Evolutionary conservation across 768 basidiomycete species (phyloP), one percentile per base, ranked within the genome.

Genomic region (Tubosaeta brunneosetosa): DNA sequence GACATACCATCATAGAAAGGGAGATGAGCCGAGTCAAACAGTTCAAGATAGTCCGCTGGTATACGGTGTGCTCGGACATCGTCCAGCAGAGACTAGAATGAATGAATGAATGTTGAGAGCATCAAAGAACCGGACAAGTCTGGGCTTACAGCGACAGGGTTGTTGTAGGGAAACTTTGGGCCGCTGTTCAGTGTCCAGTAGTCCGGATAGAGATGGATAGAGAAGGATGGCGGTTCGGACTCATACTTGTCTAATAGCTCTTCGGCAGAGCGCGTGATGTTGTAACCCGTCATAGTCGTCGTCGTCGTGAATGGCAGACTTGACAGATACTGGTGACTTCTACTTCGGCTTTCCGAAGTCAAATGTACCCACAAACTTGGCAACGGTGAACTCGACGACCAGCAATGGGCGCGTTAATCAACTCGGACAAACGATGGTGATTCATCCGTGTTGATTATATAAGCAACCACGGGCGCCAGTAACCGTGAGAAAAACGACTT

Each of bases 121-220:
- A 2, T 38, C 43, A 22, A 46, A 19, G 56, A 34, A 17, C 27
- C 38, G 7, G 34, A 26, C 37, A 44, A 42, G 56, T 37, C 47
- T n/a, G 19, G 25, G 45, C 74, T 45, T 37, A 81, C 79, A 41
- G 89, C 86, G 55, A 86, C 80, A 58, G 81, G 88, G 64, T 84
- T 83, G 63, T 86, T 85, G 67, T 92, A 91, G 51, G 85, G 72
- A 65, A 89, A 91, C 75, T 89, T 90, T 60, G 84, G 81, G 40
- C 88, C 85, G 53, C 80, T 83, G 64, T 92, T 92, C 44, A 93
- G 75, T 4, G 82, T 80, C 91, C 91, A 93, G 66, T 88, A 76
- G 61, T 91, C 91, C 25, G 81, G 77, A 68, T 89, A 78, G 40
- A 93, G 76, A 60, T 90, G 84, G 5, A 93, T 80, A 10, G 84